These are phyloP conservation scores for Boletus tomentosulus DNA, from an alignment of 768 basidiomycete genomes.

Conservation along the genomic window DNA sequence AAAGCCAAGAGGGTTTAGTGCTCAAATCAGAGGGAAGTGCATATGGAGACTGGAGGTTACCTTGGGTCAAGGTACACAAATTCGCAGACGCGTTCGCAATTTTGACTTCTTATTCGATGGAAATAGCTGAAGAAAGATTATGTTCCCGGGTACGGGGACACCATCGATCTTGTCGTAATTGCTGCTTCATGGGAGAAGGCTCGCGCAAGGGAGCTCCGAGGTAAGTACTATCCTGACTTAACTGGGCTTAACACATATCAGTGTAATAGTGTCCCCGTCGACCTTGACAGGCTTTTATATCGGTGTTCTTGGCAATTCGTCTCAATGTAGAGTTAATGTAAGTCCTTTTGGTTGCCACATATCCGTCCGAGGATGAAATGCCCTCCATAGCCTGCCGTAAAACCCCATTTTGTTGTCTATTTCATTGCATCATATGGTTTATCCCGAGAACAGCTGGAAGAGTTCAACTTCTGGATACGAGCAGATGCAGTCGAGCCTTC, in stretches of 20 bases:
- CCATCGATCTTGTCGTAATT: slow-evolving; percentile 71
- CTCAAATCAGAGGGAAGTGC: slow-evolving; percentile 67
- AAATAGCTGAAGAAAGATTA: slow-evolving; percentile 76
- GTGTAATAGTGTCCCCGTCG: slow-evolving; percentile 55
- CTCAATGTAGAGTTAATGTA: slow-evolving; percentile 39
- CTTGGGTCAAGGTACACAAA: slow-evolving; percentile 72
- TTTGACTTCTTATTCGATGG: background rate
- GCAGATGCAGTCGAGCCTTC: slow-evolving; percentile 24
- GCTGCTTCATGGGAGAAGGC: slow-evolving; percentile 79
- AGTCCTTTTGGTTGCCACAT: slow-evolving; percentile 12
- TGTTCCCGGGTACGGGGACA: slow-evolving; percentile 79
- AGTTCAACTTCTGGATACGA: slow-evolving; percentile 61
- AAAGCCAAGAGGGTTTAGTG: slow-evolving; percentile 66
- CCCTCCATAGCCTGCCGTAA: slow-evolving; percentile 33
- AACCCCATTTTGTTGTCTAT: slow-evolving; percentile 66
- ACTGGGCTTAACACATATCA: background rate
- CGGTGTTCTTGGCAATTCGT: slow-evolving; percentile 56
- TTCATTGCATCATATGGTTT: slow-evolving; percentile 79
- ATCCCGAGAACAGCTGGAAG: slow-evolving; percentile 61
- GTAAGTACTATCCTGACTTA: slow-evolving; percentile 34
- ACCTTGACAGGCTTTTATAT: slow-evolving; percentile 80
- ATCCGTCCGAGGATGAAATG: background rate
- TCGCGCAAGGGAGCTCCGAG: slow-evolving; percentile 71
- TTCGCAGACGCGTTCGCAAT: slow-evolving; percentile 10
- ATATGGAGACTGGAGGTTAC: slow-evolving; percentile 60